Conservation (phyloP, 2,329 filamentous ascomycete genomes). For the Aspergillus oerlinghausenensis region DNA sequence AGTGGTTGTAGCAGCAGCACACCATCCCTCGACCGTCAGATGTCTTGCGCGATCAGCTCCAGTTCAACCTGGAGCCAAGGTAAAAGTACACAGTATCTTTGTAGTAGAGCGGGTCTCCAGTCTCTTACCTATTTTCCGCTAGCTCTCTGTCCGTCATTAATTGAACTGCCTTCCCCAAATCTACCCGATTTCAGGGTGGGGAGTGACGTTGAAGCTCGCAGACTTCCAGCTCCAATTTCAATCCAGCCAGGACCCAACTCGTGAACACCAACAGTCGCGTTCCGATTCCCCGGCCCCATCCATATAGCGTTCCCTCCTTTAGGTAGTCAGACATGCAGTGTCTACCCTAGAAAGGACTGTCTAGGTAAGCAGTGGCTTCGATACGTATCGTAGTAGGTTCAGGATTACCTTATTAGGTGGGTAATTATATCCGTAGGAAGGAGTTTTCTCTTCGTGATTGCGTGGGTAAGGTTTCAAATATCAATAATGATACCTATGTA, state of each 20-base stretch:
- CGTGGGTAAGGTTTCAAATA: too few species aligned
- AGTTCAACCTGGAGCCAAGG: neutral
- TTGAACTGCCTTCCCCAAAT: neutral
- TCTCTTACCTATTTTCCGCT: neutral
- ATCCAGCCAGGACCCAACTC: neutral
- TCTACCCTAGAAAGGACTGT: neutral
- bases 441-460: too few species aligned
- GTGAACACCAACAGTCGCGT: neutral
- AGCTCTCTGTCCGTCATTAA: neutral
- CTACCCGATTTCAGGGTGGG: neutral
- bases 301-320: conserved; percentile 1
- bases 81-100: neutral
- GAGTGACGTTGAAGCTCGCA: neutral
- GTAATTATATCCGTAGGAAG: too few species aligned
- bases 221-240: neutral
- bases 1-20: too few species aligned
- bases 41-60: neutral
- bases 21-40: too few species aligned
- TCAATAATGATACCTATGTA: too few species aligned
- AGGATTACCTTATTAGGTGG: too few species aligned
- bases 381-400: too few species aligned
- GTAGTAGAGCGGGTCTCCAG: neutral
- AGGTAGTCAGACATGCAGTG: neutral
- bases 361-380: neutral
- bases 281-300: conserved; percentile 13